Base-by-base conservation (phyloP, 352 stramenopile genomes). In the Phytophthora kernoviae region DNA sequence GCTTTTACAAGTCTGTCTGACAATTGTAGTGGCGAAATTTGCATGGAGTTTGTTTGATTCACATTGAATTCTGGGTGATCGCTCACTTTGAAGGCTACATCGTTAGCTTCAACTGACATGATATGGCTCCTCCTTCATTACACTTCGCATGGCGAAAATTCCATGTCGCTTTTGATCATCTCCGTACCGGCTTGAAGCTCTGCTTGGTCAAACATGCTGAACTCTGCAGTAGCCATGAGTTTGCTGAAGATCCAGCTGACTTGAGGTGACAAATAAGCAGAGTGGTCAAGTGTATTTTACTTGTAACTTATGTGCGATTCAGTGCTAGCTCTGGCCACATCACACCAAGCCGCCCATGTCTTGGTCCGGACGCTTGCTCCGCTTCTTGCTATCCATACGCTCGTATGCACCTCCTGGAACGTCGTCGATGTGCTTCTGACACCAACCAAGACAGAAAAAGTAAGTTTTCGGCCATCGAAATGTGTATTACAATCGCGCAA, bases 401-500 rank as follows among this genome's bases (percentile, higher is more conserved):
- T 57, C 44, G 39, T 72, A 72, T 17, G 49, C 34, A 17, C 12
- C 64, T 51, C 21, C 62, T 54, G 62, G 27, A 56, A 20, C 34
- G 15, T 49, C 48, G 34, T 49, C 48, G 34, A 43, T 65, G 51
- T 72, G 30, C 40, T 53, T 50, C 44, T 33, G 27, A 60, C 40
- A 46, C 57, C 49, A 36, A 7, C 2, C 27, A 46, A 52, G 15
- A 43, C 15, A 49, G 21, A 40, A 27, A n/a, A 58, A 47, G 59
- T 60, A 66, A 62, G 49, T 40, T 24, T 59, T 51, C 58, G 37
- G 21, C 53, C 47, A 65, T 60, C 27, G 21, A 72, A 61, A 68
- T 55, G 40, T 73, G 64, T 73, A 73, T 73, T 69, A 63, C 63
- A 55, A 68, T 56, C 36, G 44, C 20, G 57, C 54, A 62, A 61